These are phyloP conservation scores for Hemisphaericaspora xylanilytica DNA, from an alignment of 1,139 yeast species.

Conservation along the genomic window DNA sequence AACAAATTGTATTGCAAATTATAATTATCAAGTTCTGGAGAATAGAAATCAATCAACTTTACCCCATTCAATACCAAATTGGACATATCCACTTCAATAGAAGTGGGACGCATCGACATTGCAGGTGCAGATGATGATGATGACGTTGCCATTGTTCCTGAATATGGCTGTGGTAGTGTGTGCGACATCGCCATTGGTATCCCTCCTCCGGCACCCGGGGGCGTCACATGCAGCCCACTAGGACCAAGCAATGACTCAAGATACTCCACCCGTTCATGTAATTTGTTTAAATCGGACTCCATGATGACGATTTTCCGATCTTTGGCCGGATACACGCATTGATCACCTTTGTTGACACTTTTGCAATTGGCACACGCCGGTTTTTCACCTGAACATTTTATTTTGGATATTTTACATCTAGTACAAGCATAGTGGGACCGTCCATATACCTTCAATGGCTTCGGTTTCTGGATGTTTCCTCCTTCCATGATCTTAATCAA, in stretches of 20 bases:
- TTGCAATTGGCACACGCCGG: slow-evolving; percentile 43
- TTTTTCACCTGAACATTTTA: slow-evolving; percentile 44
- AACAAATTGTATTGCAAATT: slow-evolving; percentile 9
- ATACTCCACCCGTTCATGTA: slow-evolving; percentile 38
- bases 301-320: slow-evolving; percentile 51
- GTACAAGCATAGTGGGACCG: slow-evolving; percentile 43
- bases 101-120: not conserved
- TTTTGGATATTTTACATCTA: slow-evolving; percentile 38
- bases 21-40: slow-evolving; percentile 6
- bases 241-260: slow-evolving; percentile 7
- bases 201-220: too few relatives aligned
- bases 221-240: too few relatives aligned
- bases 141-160: not conserved
- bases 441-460: slow-evolving; percentile 42
- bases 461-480: slow-evolving; percentile 25
- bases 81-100: slow-evolving; percentile 1
- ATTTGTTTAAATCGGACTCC: slow-evolving; percentile 47
- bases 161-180: too few relatives aligned
- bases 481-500: slow-evolving; percentile 1
- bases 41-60: slow-evolving; percentile 7
- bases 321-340: slow-evolving; percentile 47
- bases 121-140: slow-evolving; percentile 1
- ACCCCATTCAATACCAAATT: slow-evolving; percentile 2
- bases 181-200: not conserved
- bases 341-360: slow-evolving; percentile 29